Percentiles rank a stretch among this genome's conserved stretches.
These are phyloP conservation scores for Tilletia horrida DNA, from an alignment of 1,284 basidiomycete species.

Conservation along the genomic window DNA sequence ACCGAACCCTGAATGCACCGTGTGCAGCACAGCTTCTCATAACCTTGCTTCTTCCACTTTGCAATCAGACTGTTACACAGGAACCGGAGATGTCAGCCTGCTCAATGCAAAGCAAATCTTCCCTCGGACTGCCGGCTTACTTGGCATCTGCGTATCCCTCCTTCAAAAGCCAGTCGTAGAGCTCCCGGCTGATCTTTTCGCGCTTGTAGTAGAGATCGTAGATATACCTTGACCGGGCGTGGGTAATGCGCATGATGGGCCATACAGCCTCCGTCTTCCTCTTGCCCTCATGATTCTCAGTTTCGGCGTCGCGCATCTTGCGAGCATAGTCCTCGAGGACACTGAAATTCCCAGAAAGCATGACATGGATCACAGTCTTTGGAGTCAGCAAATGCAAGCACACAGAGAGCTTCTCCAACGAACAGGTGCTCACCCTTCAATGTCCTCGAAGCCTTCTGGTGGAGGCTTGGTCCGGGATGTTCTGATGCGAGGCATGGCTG, in stretches of 20 bases:
- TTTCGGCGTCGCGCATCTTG: conserved; percentile 64
- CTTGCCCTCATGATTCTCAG: conserved; percentile 94
- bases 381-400: neutral
- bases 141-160: conserved; percentile 96
- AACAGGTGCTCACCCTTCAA: conserved; percentile 60
- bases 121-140: conserved; percentile 61
- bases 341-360: neutral
- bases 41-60: conserved; percentile 98
- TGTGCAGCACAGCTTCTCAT: conserved; percentile 96
- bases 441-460: conserved; percentile 95
- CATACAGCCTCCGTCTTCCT: conserved; percentile 94
- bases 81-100: neutral
- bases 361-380: neutral
- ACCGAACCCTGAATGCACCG: conserved; percentile 93
- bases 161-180: conserved; percentile 98
- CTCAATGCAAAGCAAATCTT: too few species aligned
- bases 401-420: too few species aligned
- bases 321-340: conserved; percentile 54
- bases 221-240: conserved; percentile 82
- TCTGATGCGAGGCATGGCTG: conserved; percentile 85
- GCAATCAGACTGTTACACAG: conserved; percentile 74
- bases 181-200: conserved; percentile 84
- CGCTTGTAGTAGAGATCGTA: conserved; percentile 99
- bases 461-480: conserved; percentile 91
- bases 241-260: conserved; percentile 97